Evolutionary conservation across 345 rosid genomes (phyloP).

Genomic region (Pseudoturritis turrita): DNA sequence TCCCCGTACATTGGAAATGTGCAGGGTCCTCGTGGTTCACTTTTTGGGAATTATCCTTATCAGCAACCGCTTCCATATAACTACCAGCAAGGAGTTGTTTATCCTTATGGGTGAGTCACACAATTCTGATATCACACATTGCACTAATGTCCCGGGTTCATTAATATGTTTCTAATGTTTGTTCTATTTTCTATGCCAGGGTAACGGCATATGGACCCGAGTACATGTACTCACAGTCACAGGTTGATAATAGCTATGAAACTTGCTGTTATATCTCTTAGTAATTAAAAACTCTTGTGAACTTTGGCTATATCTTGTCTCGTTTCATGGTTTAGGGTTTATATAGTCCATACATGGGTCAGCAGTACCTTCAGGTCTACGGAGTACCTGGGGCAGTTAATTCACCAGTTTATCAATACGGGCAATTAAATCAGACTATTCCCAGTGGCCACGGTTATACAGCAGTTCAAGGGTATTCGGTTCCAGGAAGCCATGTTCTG

Average conservation of each 20-base stretch:
- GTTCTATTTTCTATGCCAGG: slow-evolving; percentile 34
- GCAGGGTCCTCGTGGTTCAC: slow-evolving; percentile 58
- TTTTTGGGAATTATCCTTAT: slow-evolving; percentile 63
- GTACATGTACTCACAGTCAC: slow-evolving; percentile 60
- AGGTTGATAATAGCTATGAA: slow-evolving; percentile 41
- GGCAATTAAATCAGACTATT: slow-evolving; percentile 57
- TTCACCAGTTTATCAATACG: slow-evolving; percentile 61
- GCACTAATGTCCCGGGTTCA: background rate
- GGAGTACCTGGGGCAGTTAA: slow-evolving; percentile 70
- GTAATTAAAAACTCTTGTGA: background rate
- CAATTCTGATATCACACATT: slow-evolving; percentile 4
- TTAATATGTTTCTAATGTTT: background rate
- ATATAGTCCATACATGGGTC: slow-evolving; percentile 65
- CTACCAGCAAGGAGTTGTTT: slow-evolving; percentile 74
- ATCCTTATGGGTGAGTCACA: slow-evolving; percentile 80
- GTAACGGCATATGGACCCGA: slow-evolving; percentile 79
- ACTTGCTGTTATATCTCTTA: background rate
- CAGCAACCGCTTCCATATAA: slow-evolving; percentile 66
- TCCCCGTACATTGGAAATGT: slow-evolving; percentile 48
- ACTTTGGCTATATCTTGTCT: background rate
- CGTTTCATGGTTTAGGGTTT: slow-evolving; percentile 42
- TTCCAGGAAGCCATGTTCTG: slow-evolving; percentile 76
- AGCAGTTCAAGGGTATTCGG: slow-evolving; percentile 64
- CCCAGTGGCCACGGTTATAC: slow-evolving; percentile 68
- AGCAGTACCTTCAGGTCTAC: slow-evolving; percentile 77